phyloP scores from a whole-genome alignment of 23 red algal species.

The Gracilariopsis chorda region DNA sequence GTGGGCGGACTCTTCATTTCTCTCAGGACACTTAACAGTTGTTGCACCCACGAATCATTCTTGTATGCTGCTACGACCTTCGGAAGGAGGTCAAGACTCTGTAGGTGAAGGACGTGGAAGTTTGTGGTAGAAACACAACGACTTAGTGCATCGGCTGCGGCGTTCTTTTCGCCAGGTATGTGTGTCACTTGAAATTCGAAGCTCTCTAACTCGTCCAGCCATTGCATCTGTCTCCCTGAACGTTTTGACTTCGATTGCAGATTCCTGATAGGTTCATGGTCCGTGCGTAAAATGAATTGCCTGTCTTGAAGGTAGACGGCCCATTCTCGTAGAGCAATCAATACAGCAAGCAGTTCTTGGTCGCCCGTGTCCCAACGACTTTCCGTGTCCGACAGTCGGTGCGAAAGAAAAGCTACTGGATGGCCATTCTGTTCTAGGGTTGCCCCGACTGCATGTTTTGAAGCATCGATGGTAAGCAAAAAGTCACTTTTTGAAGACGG shows the following conservation, averaged over 20 bases:
- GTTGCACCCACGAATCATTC: not conserved
- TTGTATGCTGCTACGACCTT: not conserved
- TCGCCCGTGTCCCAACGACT: not conserved
- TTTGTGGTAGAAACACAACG: not conserved
- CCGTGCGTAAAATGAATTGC: not conserved
- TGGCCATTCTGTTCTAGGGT: constrained; percentile 40
- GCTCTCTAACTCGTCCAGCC: constrained; percentile 23
- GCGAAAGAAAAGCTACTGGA: constrained; percentile 23
- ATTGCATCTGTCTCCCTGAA: constrained; percentile 6
- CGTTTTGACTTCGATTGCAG: constrained; percentile 36
- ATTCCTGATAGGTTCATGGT: constrained; percentile 48
- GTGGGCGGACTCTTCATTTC: not conserved
- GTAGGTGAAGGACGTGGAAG: not conserved
- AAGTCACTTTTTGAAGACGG: not conserved
- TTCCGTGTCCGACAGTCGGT: constrained; percentile 12
- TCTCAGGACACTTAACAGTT: not conserved
- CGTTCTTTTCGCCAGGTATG: constrained; percentile 3
- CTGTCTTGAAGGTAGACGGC: constrained; percentile 32
- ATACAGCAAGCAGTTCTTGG: constrained; percentile 1
- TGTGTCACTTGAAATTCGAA: constrained; percentile 21
- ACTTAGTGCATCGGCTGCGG: constrained; percentile 23
- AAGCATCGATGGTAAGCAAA: constrained; percentile 14
- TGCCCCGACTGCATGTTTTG: constrained; percentile 8
- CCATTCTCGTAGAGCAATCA: constrained; percentile 28
- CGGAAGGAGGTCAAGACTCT: not conserved